Percentiles rank a stretch among this genome's conserved stretches.
phyloP scores from a whole-genome alignment of 352 stramenopile species.

The Globisporangium nagaii region DNA sequence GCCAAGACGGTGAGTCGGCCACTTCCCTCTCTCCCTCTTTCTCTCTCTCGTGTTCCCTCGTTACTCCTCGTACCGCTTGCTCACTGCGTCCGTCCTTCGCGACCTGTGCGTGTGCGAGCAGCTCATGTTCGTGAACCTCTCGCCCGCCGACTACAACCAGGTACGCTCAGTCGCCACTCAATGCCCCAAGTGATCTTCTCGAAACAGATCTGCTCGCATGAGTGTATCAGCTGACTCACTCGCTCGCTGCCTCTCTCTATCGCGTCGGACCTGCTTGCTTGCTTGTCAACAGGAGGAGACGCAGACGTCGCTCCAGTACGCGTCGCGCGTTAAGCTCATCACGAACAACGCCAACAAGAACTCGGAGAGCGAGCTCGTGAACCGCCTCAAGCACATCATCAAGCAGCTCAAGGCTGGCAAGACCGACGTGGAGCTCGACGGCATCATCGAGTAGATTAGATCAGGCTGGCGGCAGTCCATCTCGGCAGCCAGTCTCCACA shows the following conservation, averaged over 20 bases:
- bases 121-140: conserved; percentile 91
- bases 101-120: conserved; percentile 6
- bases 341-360: conserved; percentile 87
- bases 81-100: too few relatives aligned
- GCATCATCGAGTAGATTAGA: conserved; percentile 34
- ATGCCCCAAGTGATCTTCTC: background rate
- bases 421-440: conserved; percentile 66
- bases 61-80: too few relatives aligned
- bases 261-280: background rate
- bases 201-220: background rate
- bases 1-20: conserved; percentile 78
- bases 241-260: too few relatives aligned
- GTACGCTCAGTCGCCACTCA: conserved; percentile 17
- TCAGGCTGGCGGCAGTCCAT: too few relatives aligned
- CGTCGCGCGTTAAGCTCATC: conserved; percentile 84
- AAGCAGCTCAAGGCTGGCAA: conserved; percentile 63
- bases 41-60: too few relatives aligned
- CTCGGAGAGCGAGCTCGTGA: conserved; percentile 78
- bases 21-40: too few relatives aligned
- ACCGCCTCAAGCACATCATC: conserved; percentile 80
- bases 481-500: too few relatives aligned
- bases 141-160: conserved; percentile 86
- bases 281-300: conserved; percentile 55
- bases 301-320: conserved; percentile 77
- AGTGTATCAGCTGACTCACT: background rate